Percentiles rank a stretch among this genome's conserved stretches.
These are phyloP conservation scores for Aspergillus costaricaensis DNA, from an alignment of 2,329 filamentous ascomycete species.

Conservation along the genomic window DNA sequence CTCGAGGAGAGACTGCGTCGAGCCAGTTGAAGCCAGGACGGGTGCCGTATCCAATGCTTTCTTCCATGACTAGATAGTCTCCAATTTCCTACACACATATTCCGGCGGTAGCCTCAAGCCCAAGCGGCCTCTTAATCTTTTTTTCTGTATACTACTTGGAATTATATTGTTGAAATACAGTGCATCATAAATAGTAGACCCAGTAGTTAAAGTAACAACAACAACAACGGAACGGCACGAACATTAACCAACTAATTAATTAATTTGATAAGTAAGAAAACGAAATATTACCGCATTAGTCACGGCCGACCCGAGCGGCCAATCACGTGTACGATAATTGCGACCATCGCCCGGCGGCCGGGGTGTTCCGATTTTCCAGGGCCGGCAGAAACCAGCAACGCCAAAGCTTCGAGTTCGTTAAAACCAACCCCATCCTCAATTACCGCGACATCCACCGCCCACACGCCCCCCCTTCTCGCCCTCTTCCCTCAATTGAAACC, in stretches of 20 bases:
- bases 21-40: slow-evolving; percentile 25
- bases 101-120: background rate
- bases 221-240: background rate
- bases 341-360: slow-evolving; percentile 38
- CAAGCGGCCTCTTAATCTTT: background rate
- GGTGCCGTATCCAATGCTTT: background rate
- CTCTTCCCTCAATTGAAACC: slow-evolving; percentile 34
- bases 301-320: slow-evolving; percentile 23
- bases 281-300: slow-evolving; percentile 15
- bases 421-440: slow-evolving; percentile 39
- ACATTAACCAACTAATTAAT: too few relatives aligned
- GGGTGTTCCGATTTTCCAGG: slow-evolving; percentile 45
- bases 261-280: background rate
- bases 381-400: slow-evolving; percentile 23
- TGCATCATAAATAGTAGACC: too few relatives aligned
- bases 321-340: slow-evolving; percentile 47
- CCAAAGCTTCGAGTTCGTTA: slow-evolving; percentile 31
- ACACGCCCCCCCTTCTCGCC: slow-evolving; percentile 16
- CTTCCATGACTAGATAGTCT: background rate
- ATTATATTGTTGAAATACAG: background rate
- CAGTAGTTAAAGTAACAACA: background rate
- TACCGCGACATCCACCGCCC: slow-evolving; percentile 25
- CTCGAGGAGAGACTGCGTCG: slow-evolving; percentile 60
- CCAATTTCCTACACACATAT: background rate
- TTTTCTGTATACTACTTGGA: slow-evolving; percentile 22